Evolutionary conservation across 2,329 filamentous ascomycete genomes (phyloP), one percentile per base, ranked within the genome.

Genomic region (Fragosphaeria purpurea): DNA sequence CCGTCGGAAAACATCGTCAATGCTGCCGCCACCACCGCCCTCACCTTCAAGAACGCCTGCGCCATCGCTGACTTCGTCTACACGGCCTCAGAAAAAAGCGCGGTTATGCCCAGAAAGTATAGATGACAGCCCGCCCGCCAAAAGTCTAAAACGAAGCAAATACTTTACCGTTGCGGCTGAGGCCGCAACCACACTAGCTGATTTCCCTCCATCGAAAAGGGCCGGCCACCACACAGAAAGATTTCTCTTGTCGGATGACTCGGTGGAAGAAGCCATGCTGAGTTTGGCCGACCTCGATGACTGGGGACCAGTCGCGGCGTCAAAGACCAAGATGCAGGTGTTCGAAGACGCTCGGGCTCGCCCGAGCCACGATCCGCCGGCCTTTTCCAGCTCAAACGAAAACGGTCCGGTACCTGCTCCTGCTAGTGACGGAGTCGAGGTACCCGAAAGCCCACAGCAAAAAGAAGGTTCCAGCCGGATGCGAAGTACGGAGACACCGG

Each of bases 221-320:
- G 4, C 6, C 39, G 8, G 13, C 10, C n/a, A 31, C 38, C 67
- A 66, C 46, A 61, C 63, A 37, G 72, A 75, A 9, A 63, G 63
- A 1, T 70, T 72, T 50, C 56, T 78, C 13, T 67, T 77, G 58
- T 80, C 77, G 0, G 76, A 80, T 53, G 76, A 79, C 53, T 79
- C 76, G 0, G 66, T 80, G 41, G 76, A 80, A 33, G 76, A 79
- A 51, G 75, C 70, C 0, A 64, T 81, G 22, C 62, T 67, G 32
- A 68, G 67, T 22, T 60, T 82, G 9, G 75, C 76, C 1, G 77
- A 80, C 44, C 62, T 74, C 40, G 70, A 71, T n/a, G 68, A 65
- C 9, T 78, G 75, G 75, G 64, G 68, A 43, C 60, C 65, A n/a
- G 58, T 64, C 30, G 44, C 57, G 6, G 72, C 70, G 53, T 63